Base-by-base conservation (phyloP, 805 yeast species). In the Allodekkera sacchari region DNA sequence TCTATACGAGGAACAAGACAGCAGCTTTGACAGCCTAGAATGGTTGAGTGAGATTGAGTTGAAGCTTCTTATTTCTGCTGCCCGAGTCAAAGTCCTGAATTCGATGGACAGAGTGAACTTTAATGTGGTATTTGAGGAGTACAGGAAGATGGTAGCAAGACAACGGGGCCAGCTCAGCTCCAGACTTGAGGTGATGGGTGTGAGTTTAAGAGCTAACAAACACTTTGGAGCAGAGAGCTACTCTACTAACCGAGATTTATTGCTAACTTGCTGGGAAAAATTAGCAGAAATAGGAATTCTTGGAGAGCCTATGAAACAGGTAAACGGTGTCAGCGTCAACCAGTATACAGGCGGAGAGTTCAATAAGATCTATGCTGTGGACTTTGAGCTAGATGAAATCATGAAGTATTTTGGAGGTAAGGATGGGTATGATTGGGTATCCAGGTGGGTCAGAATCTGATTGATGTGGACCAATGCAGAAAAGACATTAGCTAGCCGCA, bases 101-200 rank as follows among this genome's bases (percentile, higher is more conserved):
- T 76, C 70, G 14, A 54, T 72, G 16, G 74, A 64, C 10, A 63
- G 65, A n/a, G 68, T 83, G 13, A 88, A 84, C 51, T 77, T 87
- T 55, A 83, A 82, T 42, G 57, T 85, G 36, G 81, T 78, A 0
- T 80, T 77, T 51, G 77, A 75, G 20, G 97, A 89, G 52, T 89
- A 84, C 53, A 47, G 50, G n/a, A 61, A 57, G 2, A 66, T 77
- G 63, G 62, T 75, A 27, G 66, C 68, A 33, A 39, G 48, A 0
- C 53, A 64, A 35, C 68, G 71, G 34, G 48, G 57, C 5, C 61
- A 62, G 9, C 41, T 57, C 4, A 40, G 37, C 12, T 18, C 35
- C 5, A 30, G 23, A 9, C 30, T 45, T 7, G 38, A 41, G 15
- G 26, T 32, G 9, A 33, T 40, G 12, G 47, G 45, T 14, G 30